phyloP scores from a whole-genome alignment of 305 asterid genomes.

The Salvia sclarea region DNA sequence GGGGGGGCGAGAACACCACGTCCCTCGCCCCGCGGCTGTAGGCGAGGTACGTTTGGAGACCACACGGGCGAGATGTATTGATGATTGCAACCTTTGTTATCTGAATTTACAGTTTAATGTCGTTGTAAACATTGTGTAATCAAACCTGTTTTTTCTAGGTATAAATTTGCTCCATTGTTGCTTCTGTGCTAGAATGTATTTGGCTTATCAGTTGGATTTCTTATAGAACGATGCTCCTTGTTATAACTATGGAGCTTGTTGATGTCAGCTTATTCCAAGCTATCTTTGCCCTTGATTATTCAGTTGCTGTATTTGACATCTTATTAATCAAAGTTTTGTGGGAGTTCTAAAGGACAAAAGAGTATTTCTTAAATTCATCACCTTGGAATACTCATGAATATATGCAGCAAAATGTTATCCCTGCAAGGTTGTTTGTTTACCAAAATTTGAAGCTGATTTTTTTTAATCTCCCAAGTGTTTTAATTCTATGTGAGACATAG shows the following conservation, averaged over 20 bases:
- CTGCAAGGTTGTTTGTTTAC: neutral
- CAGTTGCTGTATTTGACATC: neutral
- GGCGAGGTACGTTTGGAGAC: conserved; percentile 60
- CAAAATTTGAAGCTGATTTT: conserved; percentile 7
- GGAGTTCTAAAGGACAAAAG: too few relatives aligned
- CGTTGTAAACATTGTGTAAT: conserved; percentile 4
- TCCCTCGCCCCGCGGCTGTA: too few relatives aligned
- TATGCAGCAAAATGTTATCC: neutral
- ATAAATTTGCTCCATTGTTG: conserved; percentile 11
- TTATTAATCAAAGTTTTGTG: neutral
- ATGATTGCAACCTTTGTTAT: conserved; percentile 20
- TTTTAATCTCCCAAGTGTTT: neutral
- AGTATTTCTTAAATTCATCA: too few relatives aligned
- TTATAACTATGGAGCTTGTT: neutral
- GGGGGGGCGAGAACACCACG: conserved; percentile 31
- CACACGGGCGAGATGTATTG: conserved; percentile 70
- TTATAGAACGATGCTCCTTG: neutral
- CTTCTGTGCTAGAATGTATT: neutral
- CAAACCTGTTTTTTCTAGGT: conserved; percentile 76
- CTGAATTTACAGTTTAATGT: conserved; percentile 9
- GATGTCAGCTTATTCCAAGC: neutral
- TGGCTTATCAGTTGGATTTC: conserved; percentile 5
- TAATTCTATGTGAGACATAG: conserved; percentile 6
- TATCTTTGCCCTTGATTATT: neutral
- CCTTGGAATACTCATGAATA: neutral